A percentile compares a stretch with the other conserved stretches of the same genome.
Conservation (phyloP, 169 alveolate genomes). For the Plasmodium coatneyi region DNA sequence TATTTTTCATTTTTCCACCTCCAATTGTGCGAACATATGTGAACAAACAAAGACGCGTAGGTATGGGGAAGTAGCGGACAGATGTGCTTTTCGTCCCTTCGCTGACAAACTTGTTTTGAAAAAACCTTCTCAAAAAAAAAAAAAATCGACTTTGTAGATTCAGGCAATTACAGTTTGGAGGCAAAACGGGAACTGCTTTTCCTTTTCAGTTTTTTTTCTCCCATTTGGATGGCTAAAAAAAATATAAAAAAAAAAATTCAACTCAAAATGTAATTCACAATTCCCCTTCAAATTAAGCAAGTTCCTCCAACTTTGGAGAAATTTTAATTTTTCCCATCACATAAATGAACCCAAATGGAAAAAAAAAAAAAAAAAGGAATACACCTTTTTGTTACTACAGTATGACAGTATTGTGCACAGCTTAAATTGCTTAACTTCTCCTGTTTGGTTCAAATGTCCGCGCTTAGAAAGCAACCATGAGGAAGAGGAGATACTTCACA, state of each 20-base stretch:
- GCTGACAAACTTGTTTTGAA: not conserved
- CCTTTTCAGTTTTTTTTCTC: not conserved
- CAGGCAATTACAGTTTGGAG: not conserved
- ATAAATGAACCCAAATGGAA: not conserved
- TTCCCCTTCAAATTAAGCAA: not conserved
- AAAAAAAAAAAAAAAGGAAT: not conserved
- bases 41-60: not conserved
- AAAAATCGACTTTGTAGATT: not conserved
- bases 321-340: not conserved
- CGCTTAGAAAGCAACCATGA: not conserved
- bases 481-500: constrained; percentile 17
- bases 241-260: not conserved
- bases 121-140: not conserved
- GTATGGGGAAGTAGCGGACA: not conserved
- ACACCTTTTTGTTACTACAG: not conserved
- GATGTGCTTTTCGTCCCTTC: not conserved
- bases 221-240: not conserved
- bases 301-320: not conserved
- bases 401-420: not conserved
- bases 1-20: not conserved
- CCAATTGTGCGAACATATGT: not conserved
- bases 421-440: not conserved
- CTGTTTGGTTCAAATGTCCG: not conserved
- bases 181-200: not conserved
- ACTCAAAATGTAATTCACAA: not conserved